Base-by-base conservation (phyloP, 1,284 basidiomycete species). In the Microbotryomycetes sp. region DNA sequence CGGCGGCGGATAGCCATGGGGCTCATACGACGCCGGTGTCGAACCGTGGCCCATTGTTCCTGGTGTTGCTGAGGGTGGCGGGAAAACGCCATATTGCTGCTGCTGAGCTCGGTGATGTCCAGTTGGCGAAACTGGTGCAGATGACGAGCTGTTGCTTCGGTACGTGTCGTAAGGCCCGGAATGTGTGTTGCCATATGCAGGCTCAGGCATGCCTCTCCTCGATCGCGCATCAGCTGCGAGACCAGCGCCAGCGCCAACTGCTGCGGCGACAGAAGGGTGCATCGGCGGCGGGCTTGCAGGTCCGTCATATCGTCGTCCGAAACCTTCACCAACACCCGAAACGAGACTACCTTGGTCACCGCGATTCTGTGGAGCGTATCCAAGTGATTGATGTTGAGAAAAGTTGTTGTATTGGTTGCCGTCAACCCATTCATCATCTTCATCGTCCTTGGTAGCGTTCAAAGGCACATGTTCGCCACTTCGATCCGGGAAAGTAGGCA, bases 271-370 rank as follows among this genome's bases (percentile, higher is more conserved):
- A 42, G 36, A 42, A 9, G 36, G 36, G 36, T 42, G 36, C 12
- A 42, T 42, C 12, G 36, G 36, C 19, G 36, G 36, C 36, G 36
- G 36, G 36, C 36, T 42, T 42, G 19, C 19, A 9, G 48, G 54
- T 6, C 54, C 52, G 9, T 64, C 46, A 51, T 62, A 56, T n/a
- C 66, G 49, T n/a, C 63, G 42, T 1, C 66, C 66, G 31, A 64
- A 67, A 3, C 66, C 66, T 54, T 65, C 50, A 4, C 66, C 66
- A 23, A 67, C 66, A 15, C 66, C 66, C 6, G 23, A 53, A 28
- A 67, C 59, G 32, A 64, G 31, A 46, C 57, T 61, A 6, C 62
- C 58, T 6, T 50, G 48, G 2, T 54, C 63, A 1, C 23, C 31
- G 3, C 23, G 31, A 36, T 46, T 23, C 25, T 6, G 29, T 29